Base-by-base conservation (phyloP, 441 rosid genomes). In the Croton setiger region DNA sequence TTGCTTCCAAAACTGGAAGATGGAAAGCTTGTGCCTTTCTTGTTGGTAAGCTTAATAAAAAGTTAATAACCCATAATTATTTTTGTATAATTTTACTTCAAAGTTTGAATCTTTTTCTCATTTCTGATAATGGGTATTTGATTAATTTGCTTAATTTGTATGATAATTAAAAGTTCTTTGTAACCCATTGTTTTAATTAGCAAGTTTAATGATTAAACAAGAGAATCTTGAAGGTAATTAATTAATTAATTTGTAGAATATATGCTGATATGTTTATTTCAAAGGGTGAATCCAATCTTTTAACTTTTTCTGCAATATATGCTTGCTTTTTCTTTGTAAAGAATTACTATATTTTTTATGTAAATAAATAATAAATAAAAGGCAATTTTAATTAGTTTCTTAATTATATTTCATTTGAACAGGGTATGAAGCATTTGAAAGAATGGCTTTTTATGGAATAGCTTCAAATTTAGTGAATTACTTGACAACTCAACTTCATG, bases 391-490 rank as follows among this genome's bases (percentile, higher is more conserved):
- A 39, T 18, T 17, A 14, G 3, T 20, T 66, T 9, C 4, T 1
- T 51, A 3, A 17, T 9, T 47, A 8, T 6, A 9, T n/a, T 21
- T 33, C 11, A 11, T 7, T 10, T 45, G 23, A 47, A 27, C 78
- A 92, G 98, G 90, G 66, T 92, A 92, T 61, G 98, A 92, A 78
- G 89, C 90, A 70, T 92, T 92, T 74, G 98, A 92, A 77, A 88
- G 98, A 82, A 92, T 92, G 98, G 96, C 96, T 39, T 92, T 86
- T 72, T 88, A 92, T 66, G 96, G 95, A 67, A 79, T 92, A 78
- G 88, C 88, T 31, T 88, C 98, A 21, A 92, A 92, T 75, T 78
- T 92, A 57, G 98, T 92, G 72, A 87, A 81, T 54, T 92, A 86
- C 67, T 64, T 92, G 82, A 92, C 96, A 18, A 85, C 84, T 53